Evolutionary conservation across 1,284 basidiomycete species (phyloP).

Genomic region (Anthracocystis panici-leucophaei): DNA sequence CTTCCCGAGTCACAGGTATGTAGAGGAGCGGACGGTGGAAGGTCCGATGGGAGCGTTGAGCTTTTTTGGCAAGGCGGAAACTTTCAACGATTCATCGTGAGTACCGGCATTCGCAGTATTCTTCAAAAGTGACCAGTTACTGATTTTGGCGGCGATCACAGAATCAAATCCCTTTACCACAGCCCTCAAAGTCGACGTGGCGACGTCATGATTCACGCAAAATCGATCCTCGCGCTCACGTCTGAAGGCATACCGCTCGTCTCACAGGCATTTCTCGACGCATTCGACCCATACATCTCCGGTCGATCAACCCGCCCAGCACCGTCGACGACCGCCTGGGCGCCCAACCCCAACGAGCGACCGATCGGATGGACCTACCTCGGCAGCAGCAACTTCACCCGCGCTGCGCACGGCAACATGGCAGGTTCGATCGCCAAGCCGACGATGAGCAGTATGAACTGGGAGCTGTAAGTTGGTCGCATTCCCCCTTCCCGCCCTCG

Average conservation of each 20-base stretch:
- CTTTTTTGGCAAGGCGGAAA: constrained; percentile 64
- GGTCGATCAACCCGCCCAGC: background rate
- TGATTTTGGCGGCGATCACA: constrained; percentile 4
- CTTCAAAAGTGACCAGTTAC: background rate
- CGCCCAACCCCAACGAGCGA: constrained; percentile 5
- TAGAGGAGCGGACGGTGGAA: constrained; percentile 47
- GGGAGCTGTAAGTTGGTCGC: constrained; percentile 56
- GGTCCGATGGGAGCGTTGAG: constrained; percentile 56
- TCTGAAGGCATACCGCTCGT: constrained; percentile 14
- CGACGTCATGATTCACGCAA: constrained; percentile 67
- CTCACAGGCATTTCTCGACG: constrained; percentile 27
- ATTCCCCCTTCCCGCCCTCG: background rate
- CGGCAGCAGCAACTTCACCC: constrained; percentile 66
- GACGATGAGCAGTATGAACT: constrained; percentile 54
- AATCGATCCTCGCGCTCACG: constrained; percentile 56
- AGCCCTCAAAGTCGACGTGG: constrained; percentile 58
- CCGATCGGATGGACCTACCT: constrained; percentile 63
- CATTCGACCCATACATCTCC: constrained; percentile 21
- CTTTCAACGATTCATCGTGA: constrained; percentile 36
- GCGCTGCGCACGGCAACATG: constrained; percentile 66
- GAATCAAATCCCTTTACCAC: constrained; percentile 41
- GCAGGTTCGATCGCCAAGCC: constrained; percentile 31
- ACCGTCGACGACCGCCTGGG: background rate
- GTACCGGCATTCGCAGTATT: constrained; percentile 2
- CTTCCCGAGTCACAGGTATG: constrained; percentile 60